A percentile compares a stretch with the other conserved stretches of the same genome.
Conservation (phyloP, 2,329 filamentous ascomycete species). For the Monilinia polystroma region DNA sequence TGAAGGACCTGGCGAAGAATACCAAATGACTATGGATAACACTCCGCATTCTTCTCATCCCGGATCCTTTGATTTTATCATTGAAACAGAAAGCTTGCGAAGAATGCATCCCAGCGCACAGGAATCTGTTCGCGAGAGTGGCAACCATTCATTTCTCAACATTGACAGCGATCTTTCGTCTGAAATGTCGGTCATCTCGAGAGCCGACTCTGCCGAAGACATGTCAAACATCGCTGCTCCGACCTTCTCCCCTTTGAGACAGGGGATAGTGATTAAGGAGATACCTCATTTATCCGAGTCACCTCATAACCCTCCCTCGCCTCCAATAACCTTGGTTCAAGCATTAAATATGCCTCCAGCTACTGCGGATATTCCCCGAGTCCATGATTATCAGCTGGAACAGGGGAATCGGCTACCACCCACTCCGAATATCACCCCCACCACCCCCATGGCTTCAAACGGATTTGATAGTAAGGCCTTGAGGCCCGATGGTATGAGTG, state of each 20-base stretch:
- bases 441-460: constrained; percentile 23
- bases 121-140: constrained; percentile 29
- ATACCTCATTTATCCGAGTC: constrained; percentile 34
- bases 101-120: constrained; percentile 30
- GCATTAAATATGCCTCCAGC: constrained; percentile 48
- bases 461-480: constrained; percentile 31
- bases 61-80: constrained; percentile 54
- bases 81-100: constrained; percentile 52
- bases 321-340: constrained; percentile 50
- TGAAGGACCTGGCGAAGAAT: constrained; percentile 48
- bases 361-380: constrained; percentile 42
- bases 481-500: constrained; percentile 33
- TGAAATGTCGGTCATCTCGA: constrained; percentile 53
- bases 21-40: constrained; percentile 29
- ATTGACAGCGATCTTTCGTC: constrained; percentile 56
- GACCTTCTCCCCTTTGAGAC: constrained; percentile 39
- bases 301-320: constrained; percentile 44
- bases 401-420: constrained; percentile 32
- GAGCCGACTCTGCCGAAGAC: constrained; percentile 38
- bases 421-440: constrained; percentile 39
- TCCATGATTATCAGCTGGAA: constrained; percentile 35
- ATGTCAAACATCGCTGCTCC: constrained; percentile 37
- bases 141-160: constrained; percentile 42
- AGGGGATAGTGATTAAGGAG: constrained; percentile 35
- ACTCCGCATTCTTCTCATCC: constrained; percentile 41